Evolutionary conservation across 805 yeast genomes (phyloP), one percentile per base, ranked within the genome.

Genomic region (Metschnikowia drakensbergensis): DNA sequence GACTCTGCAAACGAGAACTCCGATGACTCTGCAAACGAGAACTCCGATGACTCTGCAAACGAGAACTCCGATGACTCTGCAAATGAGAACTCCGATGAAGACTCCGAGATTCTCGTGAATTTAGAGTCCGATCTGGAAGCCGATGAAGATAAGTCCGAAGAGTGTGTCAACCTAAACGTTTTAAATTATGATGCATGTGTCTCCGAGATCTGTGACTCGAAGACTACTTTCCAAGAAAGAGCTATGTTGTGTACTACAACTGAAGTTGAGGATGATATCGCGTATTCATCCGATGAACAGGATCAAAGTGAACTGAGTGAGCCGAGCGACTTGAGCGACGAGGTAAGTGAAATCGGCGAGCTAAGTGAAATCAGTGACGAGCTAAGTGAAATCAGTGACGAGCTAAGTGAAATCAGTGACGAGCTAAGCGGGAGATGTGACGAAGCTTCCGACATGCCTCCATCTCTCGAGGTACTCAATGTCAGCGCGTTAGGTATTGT

Each of bases 31-130:
- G 5, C 11, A 8, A 27, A 13, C 8, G 43, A 30, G 29, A 5
- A 23, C 11, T 40, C 36, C 6, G 29, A 8, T 6, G 17, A 26
- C 10, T 37, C 41, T 2, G 5, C 11, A 8, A 27, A 13, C 8
- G 22, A n/a, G 11, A 7, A 11, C 9, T 40, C 43, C 22, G 43
- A 31, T 28, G 30, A 6, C 9, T 28, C 30, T 28, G 30, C 9
- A 28, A 28, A 6, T 2, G 6, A 7, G 25, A 8, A 33, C 8
- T 37, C 39, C 13, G 39, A 26, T 11, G 42, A 39, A 6, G 40
- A 37, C n/a, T 40, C 43, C 8, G 43, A 40, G 11, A 40, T 40
- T 23, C 23, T 40, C 22, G 43, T 40, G 22, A 40, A 25, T 8
- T 30, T 40, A 29, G 43, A 36, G 1, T 36, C 28, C 8, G 43